phyloP scores from a whole-genome alignment of 768 basidiomycete species.

The Strobilomyces echinocephalus region DNA sequence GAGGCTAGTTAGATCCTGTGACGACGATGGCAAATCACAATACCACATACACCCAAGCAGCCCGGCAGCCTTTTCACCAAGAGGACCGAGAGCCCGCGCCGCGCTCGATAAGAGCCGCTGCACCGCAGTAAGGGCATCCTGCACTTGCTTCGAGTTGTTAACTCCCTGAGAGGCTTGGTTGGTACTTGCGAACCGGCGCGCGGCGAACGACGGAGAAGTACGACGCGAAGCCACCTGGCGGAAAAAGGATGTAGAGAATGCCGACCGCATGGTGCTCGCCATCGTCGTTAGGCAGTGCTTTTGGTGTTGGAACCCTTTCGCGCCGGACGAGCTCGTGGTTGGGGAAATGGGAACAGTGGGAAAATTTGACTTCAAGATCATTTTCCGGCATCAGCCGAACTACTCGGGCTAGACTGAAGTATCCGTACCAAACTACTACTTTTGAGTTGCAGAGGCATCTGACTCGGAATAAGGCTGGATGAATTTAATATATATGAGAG shows the following conservation, averaged over 20 bases:
- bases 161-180: constrained; percentile 36
- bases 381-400: constrained; percentile 8
- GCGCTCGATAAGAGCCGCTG: constrained; percentile 53
- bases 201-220: constrained; percentile 11
- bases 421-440: too few relatives aligned
- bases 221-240: constrained; percentile 19
- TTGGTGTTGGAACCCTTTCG: neutral
- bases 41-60: constrained; percentile 49
- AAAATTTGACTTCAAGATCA: neutral
- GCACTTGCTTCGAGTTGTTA: constrained; percentile 56
- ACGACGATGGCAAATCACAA: neutral
- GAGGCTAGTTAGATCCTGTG: neutral
- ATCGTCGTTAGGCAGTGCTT: constrained; percentile 1
- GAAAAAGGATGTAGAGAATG: constrained; percentile 23
- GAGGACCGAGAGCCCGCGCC: constrained; percentile 43
- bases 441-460: too few relatives aligned
- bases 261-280: constrained; percentile 20
- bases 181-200: constrained; percentile 41
- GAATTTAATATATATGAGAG: too few relatives aligned
- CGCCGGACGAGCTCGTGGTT: constrained; percentile 2
- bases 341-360: neutral
- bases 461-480: too few relatives aligned
- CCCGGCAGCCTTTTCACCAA: constrained; percentile 51
- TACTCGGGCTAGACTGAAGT: too few relatives aligned
- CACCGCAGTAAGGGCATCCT: constrained; percentile 56